Conservation (phyloP, 805 yeast species). For the Zygoascus tannicola region DNA sequence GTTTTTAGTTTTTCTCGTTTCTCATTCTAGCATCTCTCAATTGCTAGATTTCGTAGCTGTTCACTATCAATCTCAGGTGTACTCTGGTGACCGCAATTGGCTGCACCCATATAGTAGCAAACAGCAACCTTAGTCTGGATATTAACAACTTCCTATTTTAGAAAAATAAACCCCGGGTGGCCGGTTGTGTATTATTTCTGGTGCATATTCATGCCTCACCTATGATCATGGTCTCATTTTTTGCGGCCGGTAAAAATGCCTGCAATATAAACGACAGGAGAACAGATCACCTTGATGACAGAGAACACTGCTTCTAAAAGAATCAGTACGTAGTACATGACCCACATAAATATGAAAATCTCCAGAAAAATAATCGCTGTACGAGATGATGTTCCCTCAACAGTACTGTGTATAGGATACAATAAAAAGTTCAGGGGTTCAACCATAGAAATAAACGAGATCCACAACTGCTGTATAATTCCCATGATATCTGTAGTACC, state of each 20-base stretch:
- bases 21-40: no score
- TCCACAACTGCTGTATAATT: not conserved
- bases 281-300: conserved; percentile 15
- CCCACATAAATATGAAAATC: conserved; percentile 11
- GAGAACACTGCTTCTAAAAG: conserved; percentile 13
- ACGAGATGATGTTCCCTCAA: conserved; percentile 6
- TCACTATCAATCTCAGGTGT: no score
- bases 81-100: no score
- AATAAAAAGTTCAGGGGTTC: conserved; percentile 8
- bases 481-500: not conserved
- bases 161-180: no score
- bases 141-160: no score
- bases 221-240: no score
- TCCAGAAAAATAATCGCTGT: conserved; percentile 10
- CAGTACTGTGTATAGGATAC: conserved; percentile 7
- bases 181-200: no score
- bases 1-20: no score
- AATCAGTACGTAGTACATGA: conserved; percentile 11
- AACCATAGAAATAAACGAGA: conserved; percentile 5
- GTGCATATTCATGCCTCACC: no score
- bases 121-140: no score
- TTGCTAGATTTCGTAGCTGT: no score
- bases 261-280: conserved; percentile 13
- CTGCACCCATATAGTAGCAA: no score
- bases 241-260: not conserved